Conservation (phyloP, 768 basidiomycete species). For the Lentinula raphanica region DNA sequence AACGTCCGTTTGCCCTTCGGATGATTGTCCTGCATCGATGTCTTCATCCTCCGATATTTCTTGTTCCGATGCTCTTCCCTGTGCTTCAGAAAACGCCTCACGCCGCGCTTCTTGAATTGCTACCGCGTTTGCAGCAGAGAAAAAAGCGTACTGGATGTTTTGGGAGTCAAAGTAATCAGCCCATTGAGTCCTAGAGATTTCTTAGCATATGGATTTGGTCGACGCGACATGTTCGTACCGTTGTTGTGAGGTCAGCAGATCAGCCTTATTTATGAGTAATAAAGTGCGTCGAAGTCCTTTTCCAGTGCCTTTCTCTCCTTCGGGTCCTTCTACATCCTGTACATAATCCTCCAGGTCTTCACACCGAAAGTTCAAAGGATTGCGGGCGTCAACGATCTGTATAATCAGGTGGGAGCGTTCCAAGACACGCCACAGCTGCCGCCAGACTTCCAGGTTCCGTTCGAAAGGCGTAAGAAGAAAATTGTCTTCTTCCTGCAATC, state of each 20-base stretch:
- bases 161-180: constrained; percentile 85
- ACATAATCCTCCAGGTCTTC: constrained; percentile 89
- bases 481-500: constrained; percentile 81
- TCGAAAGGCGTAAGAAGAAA: constrained; percentile 96
- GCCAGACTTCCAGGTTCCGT: constrained; percentile 96
- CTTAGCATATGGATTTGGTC: background rate
- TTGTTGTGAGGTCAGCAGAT: constrained; percentile 82
- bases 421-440: constrained; percentile 95
- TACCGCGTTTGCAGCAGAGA: constrained; percentile 85
- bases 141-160: constrained; percentile 80
- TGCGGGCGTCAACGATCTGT: constrained; percentile 94
- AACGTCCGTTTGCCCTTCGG: constrained; percentile 18
- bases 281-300: constrained; percentile 69
- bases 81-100: constrained; percentile 34
- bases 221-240: constrained; percentile 50
- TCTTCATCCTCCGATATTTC: constrained; percentile 14
- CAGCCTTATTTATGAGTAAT: constrained; percentile 92
- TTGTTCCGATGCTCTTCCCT: constrained; percentile 9
- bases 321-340: constrained; percentile 73
- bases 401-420: constrained; percentile 93
- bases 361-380: constrained; percentile 88
- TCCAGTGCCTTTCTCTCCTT: constrained; percentile 76
- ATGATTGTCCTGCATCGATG: constrained; percentile 15
- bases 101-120: constrained; percentile 75
- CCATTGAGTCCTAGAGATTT: constrained; percentile 62